These are phyloP conservation scores for Eudorina sp. DNA, from an alignment of 139 green algal species.

Conservation along the genomic window DNA sequence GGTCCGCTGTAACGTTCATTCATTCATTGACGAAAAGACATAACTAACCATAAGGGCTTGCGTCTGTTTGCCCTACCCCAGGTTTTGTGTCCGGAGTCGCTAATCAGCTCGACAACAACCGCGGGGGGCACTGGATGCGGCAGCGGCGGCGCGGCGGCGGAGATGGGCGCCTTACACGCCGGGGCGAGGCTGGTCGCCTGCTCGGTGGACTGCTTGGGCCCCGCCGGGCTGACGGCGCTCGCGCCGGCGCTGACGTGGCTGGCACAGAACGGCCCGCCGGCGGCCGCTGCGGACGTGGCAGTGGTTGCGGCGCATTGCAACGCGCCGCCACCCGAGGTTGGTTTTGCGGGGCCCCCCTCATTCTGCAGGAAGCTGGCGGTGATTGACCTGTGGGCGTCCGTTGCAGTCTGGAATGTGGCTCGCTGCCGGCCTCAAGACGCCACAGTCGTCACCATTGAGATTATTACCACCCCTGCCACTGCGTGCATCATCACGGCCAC, in stretches of 20 bases:
- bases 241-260: slow-evolving; percentile 6
- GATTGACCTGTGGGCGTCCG: too few species aligned
- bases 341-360: too few species aligned
- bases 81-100: neutral
- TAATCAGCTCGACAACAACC: neutral
- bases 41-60: too few species aligned
- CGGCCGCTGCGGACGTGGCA: slow-evolving; percentile 17
- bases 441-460: too few species aligned
- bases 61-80: neutral
- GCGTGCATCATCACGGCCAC: too few species aligned
- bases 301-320: neutral
- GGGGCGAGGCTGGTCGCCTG: neutral
- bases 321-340: slow-evolving; percentile 27
- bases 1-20: too few species aligned
- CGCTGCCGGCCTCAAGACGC: too few species aligned
- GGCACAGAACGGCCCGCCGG: neutral
- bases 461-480: too few species aligned
- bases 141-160: neutral
- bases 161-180: neutral
- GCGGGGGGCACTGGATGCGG: neutral
- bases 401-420: too few species aligned
- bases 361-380: too few species aligned
- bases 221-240: neutral
- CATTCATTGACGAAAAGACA: too few species aligned
- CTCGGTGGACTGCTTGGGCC: neutral